These are phyloP conservation scores for Phytophthora nicotianae DNA, from an alignment of 352 stramenopile genomes.

Conservation along the genomic window DNA sequence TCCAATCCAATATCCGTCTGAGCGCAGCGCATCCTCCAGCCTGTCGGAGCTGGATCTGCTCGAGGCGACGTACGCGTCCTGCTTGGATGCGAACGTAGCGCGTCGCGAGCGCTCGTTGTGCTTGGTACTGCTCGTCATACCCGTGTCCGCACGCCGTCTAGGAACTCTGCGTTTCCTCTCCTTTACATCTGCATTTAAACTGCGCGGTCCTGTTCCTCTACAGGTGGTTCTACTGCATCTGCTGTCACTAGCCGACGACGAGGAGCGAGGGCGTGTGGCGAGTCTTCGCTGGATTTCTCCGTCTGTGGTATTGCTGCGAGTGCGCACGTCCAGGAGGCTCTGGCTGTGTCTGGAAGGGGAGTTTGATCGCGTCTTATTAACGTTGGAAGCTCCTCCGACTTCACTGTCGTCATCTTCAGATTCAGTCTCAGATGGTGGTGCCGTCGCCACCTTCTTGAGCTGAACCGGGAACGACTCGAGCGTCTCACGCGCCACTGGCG, in stretches of 20 bases:
- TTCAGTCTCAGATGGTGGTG: slow-evolving; percentile 54
- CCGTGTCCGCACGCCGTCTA: slow-evolving; percentile 30
- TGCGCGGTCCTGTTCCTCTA: not conserved
- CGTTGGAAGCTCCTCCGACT: not conserved
- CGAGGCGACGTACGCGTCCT: slow-evolving; percentile 36
- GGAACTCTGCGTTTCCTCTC: slow-evolving; percentile 26
- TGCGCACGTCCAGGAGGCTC: slow-evolving; percentile 29
- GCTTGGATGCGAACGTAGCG: slow-evolving; percentile 36
- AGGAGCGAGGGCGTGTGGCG: slow-evolving; percentile 29
- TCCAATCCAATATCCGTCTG: slow-evolving; percentile 83
- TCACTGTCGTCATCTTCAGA: slow-evolving; percentile 59
- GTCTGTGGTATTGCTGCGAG: slow-evolving; percentile 23
- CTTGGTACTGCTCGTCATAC: slow-evolving; percentile 12
- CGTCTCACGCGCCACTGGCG: slow-evolving; percentile 13
- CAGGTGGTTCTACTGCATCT: slow-evolving; percentile 4
- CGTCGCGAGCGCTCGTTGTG: slow-evolving; percentile 32
- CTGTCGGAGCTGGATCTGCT: slow-evolving; percentile 38
- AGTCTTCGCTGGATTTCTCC: slow-evolving; percentile 19
- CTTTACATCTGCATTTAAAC: slow-evolving; percentile 9
- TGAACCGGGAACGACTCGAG: slow-evolving; percentile 15
- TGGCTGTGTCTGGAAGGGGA: slow-evolving; percentile 12
- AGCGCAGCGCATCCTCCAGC: slow-evolving; percentile 59
- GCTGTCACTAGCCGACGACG: slow-evolving; percentile 21
- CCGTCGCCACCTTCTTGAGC: slow-evolving; percentile 24
- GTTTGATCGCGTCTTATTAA: slow-evolving; percentile 3